A percentile compares a stretch with the other conserved stretches of the same genome.
phyloP scores from a whole-genome alignment of 2,329 filamentous ascomycete species.

The Paecilomyces dactylethromorphus region DNA sequence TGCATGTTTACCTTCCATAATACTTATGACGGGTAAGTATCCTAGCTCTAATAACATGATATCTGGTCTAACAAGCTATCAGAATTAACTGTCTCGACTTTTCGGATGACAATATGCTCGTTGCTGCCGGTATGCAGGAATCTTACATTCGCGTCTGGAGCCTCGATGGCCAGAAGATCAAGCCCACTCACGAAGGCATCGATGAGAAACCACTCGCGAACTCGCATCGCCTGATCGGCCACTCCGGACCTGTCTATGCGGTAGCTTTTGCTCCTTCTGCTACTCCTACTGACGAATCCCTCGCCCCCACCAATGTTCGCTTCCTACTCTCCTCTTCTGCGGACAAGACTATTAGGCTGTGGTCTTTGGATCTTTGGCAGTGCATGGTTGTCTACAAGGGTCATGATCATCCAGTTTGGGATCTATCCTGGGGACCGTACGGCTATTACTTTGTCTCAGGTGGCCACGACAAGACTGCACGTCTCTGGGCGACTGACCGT shows the following conservation, averaged over 20 bases:
- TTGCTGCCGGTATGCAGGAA: slow-evolving; percentile 83
- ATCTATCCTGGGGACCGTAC: slow-evolving; percentile 82
- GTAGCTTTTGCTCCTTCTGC: slow-evolving; percentile 79
- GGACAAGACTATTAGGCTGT: slow-evolving; percentile 82
- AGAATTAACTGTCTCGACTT: slow-evolving; percentile 93
- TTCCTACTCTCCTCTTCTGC: slow-evolving; percentile 81
- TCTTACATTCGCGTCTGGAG: slow-evolving; percentile 96
- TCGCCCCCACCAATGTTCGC: slow-evolving; percentile 56
- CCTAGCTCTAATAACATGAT: slow-evolving; percentile 1
- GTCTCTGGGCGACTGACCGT: slow-evolving; percentile 88
- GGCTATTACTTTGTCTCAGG: slow-evolving; percentile 91
- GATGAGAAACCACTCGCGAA: slow-evolving; percentile 59
- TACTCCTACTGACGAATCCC: slow-evolving; percentile 42
- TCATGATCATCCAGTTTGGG: slow-evolving; percentile 83
- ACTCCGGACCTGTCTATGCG: slow-evolving; percentile 81
- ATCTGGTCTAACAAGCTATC: slow-evolving; percentile 14
- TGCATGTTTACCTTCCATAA: slow-evolving; percentile 99
- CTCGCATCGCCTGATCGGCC: slow-evolving; percentile 75
- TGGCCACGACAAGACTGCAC: slow-evolving; percentile 82
- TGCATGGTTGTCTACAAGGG: slow-evolving; percentile 91
- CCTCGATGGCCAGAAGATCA: slow-evolving; percentile 74
- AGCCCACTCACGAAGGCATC: slow-evolving; percentile 55
- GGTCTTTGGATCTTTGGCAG: slow-evolving; percentile 88
- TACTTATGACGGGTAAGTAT: slow-evolving; percentile 71
- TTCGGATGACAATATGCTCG: slow-evolving; percentile 79